Base-by-base conservation (phyloP, 805 yeast genomes). In the Metschnikowia lunata region DNA sequence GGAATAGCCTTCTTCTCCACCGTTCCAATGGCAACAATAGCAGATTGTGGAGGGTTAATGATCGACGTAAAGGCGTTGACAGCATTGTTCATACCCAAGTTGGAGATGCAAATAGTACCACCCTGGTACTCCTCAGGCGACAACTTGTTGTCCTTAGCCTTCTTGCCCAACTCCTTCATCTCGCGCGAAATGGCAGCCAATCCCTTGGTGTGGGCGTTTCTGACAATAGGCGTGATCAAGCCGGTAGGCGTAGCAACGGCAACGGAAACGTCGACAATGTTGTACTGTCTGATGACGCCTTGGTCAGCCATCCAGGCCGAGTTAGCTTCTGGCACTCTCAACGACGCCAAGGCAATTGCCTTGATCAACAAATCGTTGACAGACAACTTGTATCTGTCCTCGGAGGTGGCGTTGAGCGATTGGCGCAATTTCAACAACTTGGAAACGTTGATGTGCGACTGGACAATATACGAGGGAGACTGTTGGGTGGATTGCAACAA, bases 181-280 rank as follows among this genome's bases (percentile, higher is more conserved):
- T 84, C 88, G 49, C 67, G 65, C 35, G 98, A 91, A 62, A 93
- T 93, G 30, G 81, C 60, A 44, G 82, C 79, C 49, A 93, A 79
- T 35, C 99, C 99, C 77, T 85, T 88, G 47, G 83, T 57, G 62
- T 93, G 86, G 36, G 96, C 97, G 62, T 83, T 76, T 69, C 81
- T 83, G 56, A 93, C 90, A 59, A 93, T 91, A 55, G 99, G 99
- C 41, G 99, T 93, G 66, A 93, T 84, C 57, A 93, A 78, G 40
- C 99, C 99, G 40, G 95, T 80, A 66, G 98, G 97, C 14, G 99
- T 93, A 49, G 99, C 93, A 52, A 93, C 99, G 34, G 99, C 99
- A 49, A 91, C 97, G 23, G 98, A 89, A 45, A 93, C 95, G 62
- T 93, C 99, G 44, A 91, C 98, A 59, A 80, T 84, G 61, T 76